phyloP scores from a whole-genome alignment of 352 stramenopile species.

The Heterotrichella gracilis region DNA sequence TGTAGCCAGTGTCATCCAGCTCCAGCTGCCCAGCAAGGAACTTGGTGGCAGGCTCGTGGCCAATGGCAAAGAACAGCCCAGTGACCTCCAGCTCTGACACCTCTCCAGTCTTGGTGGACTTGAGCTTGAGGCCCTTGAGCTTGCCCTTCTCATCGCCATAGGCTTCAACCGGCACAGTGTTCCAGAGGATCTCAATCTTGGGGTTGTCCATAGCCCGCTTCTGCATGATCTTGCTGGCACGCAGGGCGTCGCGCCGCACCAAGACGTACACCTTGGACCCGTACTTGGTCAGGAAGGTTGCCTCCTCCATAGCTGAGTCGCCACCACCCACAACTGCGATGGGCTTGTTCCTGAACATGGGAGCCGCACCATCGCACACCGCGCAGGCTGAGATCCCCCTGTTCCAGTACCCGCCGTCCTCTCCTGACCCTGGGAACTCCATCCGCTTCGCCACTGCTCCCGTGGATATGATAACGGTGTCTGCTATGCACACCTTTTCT shows the following conservation, averaged over 20 bases:
- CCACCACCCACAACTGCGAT: constrained; percentile 35
- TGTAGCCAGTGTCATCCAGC: constrained; percentile 28
- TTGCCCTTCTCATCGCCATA: constrained; percentile 16
- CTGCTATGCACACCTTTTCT: constrained; percentile 18
- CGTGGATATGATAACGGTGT: constrained; percentile 35
- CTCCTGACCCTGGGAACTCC: constrained; percentile 30
- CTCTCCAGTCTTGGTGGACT: background rate
- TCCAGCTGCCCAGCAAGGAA: constrained; percentile 21
- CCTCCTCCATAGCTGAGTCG: constrained; percentile 33
- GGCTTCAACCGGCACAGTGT: constrained; percentile 20
- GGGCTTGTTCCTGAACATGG: constrained; percentile 26
- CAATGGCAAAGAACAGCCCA: constrained; percentile 29
- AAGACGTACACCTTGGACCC: constrained; percentile 21
- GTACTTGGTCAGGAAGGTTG: constrained; percentile 24
- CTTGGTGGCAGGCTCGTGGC: constrained; percentile 30
- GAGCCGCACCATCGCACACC: constrained; percentile 31
- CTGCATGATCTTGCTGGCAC: constrained; percentile 30
- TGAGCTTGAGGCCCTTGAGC: constrained; percentile 14
- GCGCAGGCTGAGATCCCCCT: constrained; percentile 32
- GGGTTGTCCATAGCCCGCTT: constrained; percentile 26
- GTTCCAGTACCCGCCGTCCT: constrained; percentile 30
- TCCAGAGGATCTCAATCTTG: constrained; percentile 32
- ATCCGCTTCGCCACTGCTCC: constrained; percentile 31
- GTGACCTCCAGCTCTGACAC: constrained; percentile 14
- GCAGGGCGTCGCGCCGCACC: constrained; percentile 27